Conservation (phyloP, 805 yeast genomes). For the Lipomyces yamadae region DNA sequence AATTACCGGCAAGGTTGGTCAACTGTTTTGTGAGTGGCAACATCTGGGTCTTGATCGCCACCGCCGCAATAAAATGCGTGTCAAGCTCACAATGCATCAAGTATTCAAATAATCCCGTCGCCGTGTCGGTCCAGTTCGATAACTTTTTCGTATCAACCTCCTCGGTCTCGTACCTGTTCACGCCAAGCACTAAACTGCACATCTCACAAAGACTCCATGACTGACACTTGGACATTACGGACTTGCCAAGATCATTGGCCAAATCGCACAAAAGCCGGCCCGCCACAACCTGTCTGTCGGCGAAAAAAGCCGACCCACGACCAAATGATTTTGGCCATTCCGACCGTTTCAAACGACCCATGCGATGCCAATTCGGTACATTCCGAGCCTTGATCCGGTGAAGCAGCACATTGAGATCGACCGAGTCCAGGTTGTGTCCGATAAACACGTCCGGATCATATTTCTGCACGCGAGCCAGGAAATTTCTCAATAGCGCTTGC, state of each 20-base stretch:
- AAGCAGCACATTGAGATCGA: constrained; percentile 76
- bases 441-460: constrained; percentile 90
- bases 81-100: constrained; percentile 68
- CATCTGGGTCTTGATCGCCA: constrained; percentile 83
- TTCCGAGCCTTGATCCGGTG: constrained; percentile 78
- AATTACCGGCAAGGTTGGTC: constrained; percentile 93
- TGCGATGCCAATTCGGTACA: constrained; percentile 74
- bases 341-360: constrained; percentile 77
- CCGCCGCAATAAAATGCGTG: constrained; percentile 72
- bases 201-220: constrained; percentile 93
- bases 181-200: constrained; percentile 78
- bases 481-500: constrained; percentile 70
- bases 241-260: constrained; percentile 93
- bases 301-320: constrained; percentile 53
- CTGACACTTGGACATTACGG: constrained; percentile 87
- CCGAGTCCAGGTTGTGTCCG: constrained; percentile 84
- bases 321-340: constrained; percentile 79
- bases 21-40: constrained; percentile 87
- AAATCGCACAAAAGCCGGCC: constrained; percentile 92
- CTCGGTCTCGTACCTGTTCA: constrained; percentile 68
- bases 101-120: constrained; percentile 68
- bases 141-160: constrained; percentile 67
- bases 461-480: constrained; percentile 70
- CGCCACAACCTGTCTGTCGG: constrained; percentile 70
- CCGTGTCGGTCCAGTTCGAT: constrained; percentile 57